Conservation (phyloP, 768 basidiomycete species). For the Fomitopsis pulvina region DNA sequence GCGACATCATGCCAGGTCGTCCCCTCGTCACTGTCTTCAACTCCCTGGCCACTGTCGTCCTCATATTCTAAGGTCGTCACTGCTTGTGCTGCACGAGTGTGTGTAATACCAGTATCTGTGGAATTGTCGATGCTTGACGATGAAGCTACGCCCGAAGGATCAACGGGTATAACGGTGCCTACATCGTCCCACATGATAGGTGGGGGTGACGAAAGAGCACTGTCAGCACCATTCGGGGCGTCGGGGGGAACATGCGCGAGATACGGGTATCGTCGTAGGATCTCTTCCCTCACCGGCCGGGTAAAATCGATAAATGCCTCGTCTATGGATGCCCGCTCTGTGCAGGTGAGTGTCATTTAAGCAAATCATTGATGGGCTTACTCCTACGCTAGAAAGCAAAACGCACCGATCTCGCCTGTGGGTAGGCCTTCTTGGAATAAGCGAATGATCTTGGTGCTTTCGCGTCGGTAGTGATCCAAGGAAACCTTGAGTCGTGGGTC, state of each 20-base stretch:
- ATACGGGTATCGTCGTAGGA: constrained; percentile 73
- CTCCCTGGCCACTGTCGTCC: not conserved
- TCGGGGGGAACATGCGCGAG: constrained; percentile 64
- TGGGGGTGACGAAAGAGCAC: constrained; percentile 68
- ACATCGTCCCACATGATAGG: constrained; percentile 51
- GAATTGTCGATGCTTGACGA: constrained; percentile 11
- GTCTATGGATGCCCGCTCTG: constrained; percentile 97
- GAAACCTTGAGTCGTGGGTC: too few species aligned
- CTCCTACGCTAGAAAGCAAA: not conserved
- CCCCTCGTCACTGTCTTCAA: not conserved
- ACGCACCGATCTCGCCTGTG: constrained; percentile 73
- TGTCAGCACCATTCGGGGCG: constrained; percentile 67
- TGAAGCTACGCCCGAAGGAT: constrained; percentile 16
- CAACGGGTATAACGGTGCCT: constrained; percentile 58
- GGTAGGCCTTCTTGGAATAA: constrained; percentile 79
- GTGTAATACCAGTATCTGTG: too few species aligned
- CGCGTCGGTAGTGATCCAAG: constrained; percentile 86
- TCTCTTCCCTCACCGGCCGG: constrained; percentile 62
- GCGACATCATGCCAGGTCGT: constrained; percentile 91
- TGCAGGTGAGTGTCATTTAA: too few species aligned
- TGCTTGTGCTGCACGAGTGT: too few species aligned
- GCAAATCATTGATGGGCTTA: not conserved
- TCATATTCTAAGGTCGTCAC: constrained; percentile 3
- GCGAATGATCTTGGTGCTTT: constrained; percentile 80
- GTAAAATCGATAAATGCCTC: constrained; percentile 96